phyloP scores from a whole-genome alignment of 257 asterid genomes.

The Solanum okadae region DNA sequence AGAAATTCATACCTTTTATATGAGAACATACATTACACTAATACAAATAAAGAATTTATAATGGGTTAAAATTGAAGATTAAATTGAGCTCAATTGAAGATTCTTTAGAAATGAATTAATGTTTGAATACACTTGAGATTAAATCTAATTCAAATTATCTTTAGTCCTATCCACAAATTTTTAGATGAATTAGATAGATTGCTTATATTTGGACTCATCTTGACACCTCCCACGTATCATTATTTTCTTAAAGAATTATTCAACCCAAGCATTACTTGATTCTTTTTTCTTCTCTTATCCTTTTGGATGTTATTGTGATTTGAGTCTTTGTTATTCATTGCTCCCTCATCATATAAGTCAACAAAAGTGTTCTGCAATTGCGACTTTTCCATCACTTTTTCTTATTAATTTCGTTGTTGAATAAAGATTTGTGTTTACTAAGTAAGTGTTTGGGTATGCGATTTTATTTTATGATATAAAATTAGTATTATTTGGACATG shows the following conservation, averaged over 20 bases:
- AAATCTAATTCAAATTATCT: too few species aligned
- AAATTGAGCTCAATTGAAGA: too few species aligned
- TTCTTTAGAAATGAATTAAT: not conserved
- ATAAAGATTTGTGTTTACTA: not conserved
- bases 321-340: not conserved
- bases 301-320: not conserved
- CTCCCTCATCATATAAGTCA: not conserved
- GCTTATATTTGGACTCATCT: too few species aligned
- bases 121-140: too few species aligned
- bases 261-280: not conserved
- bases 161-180: rapidly evolving
- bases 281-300: not conserved
- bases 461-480: too few species aligned
- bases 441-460: too few species aligned
- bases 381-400: not conserved
- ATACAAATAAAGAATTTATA: too few species aligned
- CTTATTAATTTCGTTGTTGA: not conserved
- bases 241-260: not conserved
- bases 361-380: not conserved
- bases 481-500: too few species aligned
- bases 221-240: not conserved
- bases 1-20: not conserved
- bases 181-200: too few species aligned
- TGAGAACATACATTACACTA: not conserved
- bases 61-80: too few species aligned